A percentile compares a stretch with the other conserved stretches of the same genome.
Evolutionary conservation across 164 flowering plant species (phyloP).

Genomic region (Vitis labrusca): DNA sequence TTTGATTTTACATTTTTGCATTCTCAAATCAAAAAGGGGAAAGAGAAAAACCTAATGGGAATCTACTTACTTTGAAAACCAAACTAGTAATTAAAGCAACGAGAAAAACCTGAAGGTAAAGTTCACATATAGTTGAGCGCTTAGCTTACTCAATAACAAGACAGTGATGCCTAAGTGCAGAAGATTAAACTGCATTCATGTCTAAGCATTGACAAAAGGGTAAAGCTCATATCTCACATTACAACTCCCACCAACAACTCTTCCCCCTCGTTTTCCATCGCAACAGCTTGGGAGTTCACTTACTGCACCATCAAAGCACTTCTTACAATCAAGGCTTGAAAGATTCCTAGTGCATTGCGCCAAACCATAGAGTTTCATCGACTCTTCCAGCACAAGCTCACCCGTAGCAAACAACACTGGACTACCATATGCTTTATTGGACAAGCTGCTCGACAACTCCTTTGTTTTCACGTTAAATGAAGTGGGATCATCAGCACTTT

Average conservation of each 20-base stretch:
- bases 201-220: slow-evolving; percentile 13
- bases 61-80: no score
- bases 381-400: slow-evolving; percentile 5
- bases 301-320: slow-evolving; percentile 19
- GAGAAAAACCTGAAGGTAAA: no score
- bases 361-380: slow-evolving; percentile 20
- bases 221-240: slow-evolving; percentile 23
- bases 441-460: slow-evolving; percentile 12
- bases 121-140: no score
- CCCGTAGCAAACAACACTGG: slow-evolving; percentile 22
- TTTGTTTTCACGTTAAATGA: slow-evolving; percentile 15
- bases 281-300: slow-evolving; percentile 20
- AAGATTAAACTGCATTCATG: no score
- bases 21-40: no score
- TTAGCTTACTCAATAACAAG: no score
- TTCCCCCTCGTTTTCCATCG: slow-evolving; percentile 26
- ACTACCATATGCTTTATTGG: background rate
- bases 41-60: no score
- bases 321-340: slow-evolving; percentile 16
- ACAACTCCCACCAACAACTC: slow-evolving; percentile 21
- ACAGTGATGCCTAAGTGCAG: no score
- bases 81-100: no score
- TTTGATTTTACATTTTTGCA: no score
- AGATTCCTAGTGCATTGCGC: slow-evolving; percentile 34
- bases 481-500: slow-evolving; percentile 4